These are phyloP conservation scores for Blastobotrys chiropterorum DNA, from an alignment of 805 yeast species.

Conservation along the genomic window DNA sequence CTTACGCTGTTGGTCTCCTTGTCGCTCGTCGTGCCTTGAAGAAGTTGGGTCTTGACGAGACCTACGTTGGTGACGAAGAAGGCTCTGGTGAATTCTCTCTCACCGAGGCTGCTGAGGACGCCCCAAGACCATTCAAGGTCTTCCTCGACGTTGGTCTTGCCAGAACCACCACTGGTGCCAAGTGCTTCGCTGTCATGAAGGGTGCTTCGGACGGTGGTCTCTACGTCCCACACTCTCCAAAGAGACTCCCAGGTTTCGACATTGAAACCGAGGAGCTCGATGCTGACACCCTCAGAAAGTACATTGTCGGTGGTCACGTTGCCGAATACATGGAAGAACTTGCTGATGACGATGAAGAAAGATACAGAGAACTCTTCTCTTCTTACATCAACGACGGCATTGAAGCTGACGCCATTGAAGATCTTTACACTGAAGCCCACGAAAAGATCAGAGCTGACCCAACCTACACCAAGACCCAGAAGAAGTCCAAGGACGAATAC, in stretches of 20 bases:
- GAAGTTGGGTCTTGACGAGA: slow-evolving; percentile 97
- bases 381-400: slow-evolving; percentile 94
- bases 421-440: slow-evolving; percentile 90
- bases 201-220: slow-evolving; percentile 99
- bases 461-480: slow-evolving; percentile 78
- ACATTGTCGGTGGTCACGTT: slow-evolving; percentile 99
- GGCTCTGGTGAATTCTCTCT: slow-evolving; percentile 98
- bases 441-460: slow-evolving; percentile 96
- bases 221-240: slow-evolving; percentile 97
- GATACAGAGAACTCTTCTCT: slow-evolving; percentile 93
- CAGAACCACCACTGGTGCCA: slow-evolving; percentile 99
- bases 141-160: slow-evolving; percentile 98
- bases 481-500: slow-evolving; percentile 96
- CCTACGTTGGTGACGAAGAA: slow-evolving; percentile 98
- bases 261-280: slow-evolving; percentile 97
- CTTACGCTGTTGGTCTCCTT: slow-evolving; percentile 97
- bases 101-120: slow-evolving; percentile 99
- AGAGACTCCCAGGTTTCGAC: slow-evolving; percentile 99
- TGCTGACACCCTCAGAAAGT: slow-evolving; percentile 94
- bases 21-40: slow-evolving; percentile 98
- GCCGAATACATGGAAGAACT: slow-evolving; percentile 99
- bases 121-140: slow-evolving; percentile 99
- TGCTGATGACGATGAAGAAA: slow-evolving; percentile 99
- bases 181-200: slow-evolving; percentile 98
- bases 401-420: slow-evolving; percentile 96